Evolutionary conservation across 352 stramenopile species (phyloP), one percentile per base, ranked within the genome.

Genomic region (Phytophthora kernoviae): DNA sequence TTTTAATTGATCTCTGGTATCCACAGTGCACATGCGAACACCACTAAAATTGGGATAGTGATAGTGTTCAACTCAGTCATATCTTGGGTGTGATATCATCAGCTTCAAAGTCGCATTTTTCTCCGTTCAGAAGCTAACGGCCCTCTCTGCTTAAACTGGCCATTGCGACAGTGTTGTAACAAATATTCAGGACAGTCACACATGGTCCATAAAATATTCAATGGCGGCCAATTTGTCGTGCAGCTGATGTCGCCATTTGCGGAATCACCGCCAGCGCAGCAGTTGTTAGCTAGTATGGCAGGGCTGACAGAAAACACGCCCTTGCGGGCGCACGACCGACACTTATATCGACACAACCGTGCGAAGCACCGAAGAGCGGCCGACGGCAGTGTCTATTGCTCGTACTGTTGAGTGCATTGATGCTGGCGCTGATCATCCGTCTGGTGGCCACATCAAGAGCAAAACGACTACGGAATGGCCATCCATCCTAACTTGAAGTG

Each of bases 251-350:
- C 17, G 45, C 41, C 61, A 34, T 77, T 76, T 55, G 24, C 70
- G 54, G 96, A 97, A 58, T 27, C 26, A 14, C 33, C 48, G 41
- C 14, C 14, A 60, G 24, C n/a, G n/a, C n/a, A n/a, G n/a, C n/a
- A n/a, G n/a, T n/a, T n/a, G n/a, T n/a, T n/a, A n/a, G n/a, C 34
- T 6, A 41, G 27, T n/a, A 70, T 66, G 62, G 2, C 14, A 3
- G 11, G 26, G 1, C 24, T 58, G 46, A 55, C 54, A 39, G 56
- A 70, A 18, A 54, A 26, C 43, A 66, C 62, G n/a, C 55, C 62
- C 11, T 33, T 66, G 45, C 51, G 47, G 24, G 3, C 43, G 10
- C 62, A 70, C 32, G 55, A 70, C 20, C 55, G 62, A 1, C 62
- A 66, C 8, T 27, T 70, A 36, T 34, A 70, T 33, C 43, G 6